A percentile compares a stretch with the other conserved stretches of the same genome.
phyloP scores from a whole-genome alignment of 495 filamentous ascomycete genomes.

The Penicillium parvum region DNA sequence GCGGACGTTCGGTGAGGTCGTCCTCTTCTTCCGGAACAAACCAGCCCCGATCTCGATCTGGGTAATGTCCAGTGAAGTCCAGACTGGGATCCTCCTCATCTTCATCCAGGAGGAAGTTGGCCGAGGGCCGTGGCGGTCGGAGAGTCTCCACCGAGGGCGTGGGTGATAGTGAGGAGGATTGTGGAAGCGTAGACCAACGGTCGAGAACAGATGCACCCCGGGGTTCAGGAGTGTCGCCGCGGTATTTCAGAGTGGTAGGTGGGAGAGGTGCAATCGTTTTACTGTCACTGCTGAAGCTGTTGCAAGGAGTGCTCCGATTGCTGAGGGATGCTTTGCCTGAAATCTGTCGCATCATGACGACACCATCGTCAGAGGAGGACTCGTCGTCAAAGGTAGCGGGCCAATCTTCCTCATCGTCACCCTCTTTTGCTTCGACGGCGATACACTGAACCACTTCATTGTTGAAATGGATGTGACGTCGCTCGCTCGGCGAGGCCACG shows the following conservation, averaged over 20 bases:
- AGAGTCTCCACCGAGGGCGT: slow-evolving; percentile 76
- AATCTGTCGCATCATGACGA: slow-evolving; percentile 79
- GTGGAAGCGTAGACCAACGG: slow-evolving; percentile 35
- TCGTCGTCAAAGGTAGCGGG: slow-evolving; percentile 50
- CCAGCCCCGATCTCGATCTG: slow-evolving; percentile 28
- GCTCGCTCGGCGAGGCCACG: slow-evolving; percentile 63
- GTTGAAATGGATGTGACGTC: slow-evolving; percentile 92
- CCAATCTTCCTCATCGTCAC: slow-evolving; percentile 61
- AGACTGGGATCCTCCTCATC: slow-evolving; percentile 59
- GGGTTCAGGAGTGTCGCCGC: slow-evolving; percentile 71
- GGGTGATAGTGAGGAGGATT: slow-evolving; percentile 48
- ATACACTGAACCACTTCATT: slow-evolving; percentile 95
- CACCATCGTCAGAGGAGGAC: slow-evolving; percentile 66
- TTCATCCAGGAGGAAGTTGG: slow-evolving; percentile 63
- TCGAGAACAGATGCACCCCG: slow-evolving; percentile 25
- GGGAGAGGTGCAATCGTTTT: slow-evolving; percentile 92
- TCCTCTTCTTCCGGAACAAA: slow-evolving; percentile 37
- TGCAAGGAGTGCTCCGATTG: slow-evolving; percentile 45
- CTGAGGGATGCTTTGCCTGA: slow-evolving; percentile 42
- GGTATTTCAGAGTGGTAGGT: slow-evolving; percentile 86
- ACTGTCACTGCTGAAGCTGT: slow-evolving; percentile 59
- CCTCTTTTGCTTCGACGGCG: slow-evolving; percentile 78
- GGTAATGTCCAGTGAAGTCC: slow-evolving; percentile 37
- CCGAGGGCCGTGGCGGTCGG: slow-evolving; percentile 63
- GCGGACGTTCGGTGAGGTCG: slow-evolving; percentile 35